Percentiles rank a stretch among this genome's conserved stretches.
phyloP scores from a whole-genome alignment of 1,139 yeast genomes.

The Eremothecium coryli region DNA sequence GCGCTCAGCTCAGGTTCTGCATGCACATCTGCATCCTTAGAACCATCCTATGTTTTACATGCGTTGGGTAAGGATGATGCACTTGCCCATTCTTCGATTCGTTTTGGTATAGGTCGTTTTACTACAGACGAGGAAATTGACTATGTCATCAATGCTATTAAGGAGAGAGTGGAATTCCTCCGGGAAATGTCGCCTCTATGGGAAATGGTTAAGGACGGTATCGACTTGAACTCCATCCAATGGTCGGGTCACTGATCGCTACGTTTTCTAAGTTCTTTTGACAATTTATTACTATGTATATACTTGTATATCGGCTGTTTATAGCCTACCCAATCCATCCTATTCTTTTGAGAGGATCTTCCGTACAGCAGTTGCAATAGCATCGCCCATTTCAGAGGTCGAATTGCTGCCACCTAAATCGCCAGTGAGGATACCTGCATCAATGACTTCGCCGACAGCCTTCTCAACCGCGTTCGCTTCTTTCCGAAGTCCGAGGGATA shows the following conservation, averaged over 20 bases:
- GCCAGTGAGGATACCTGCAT: slow-evolving; percentile 78
- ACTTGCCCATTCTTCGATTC: slow-evolving; percentile 90
- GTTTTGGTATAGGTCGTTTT: slow-evolving; percentile 96
- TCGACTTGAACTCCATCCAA: slow-evolving; percentile 84
- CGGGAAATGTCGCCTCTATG: slow-evolving; percentile 92
- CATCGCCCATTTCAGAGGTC: slow-evolving; percentile 89
- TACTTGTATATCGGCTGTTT: background rate
- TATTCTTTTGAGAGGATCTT: slow-evolving; percentile 21
- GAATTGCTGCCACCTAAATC: slow-evolving; percentile 76
- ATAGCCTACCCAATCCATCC: background rate
- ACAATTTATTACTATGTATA: background rate
- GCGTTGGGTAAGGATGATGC: slow-evolving; percentile 98
- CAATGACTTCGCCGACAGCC: slow-evolving; percentile 79
- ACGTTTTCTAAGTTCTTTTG: background rate
- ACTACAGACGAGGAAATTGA: slow-evolving; percentile 95
- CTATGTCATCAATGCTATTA: slow-evolving; percentile 80
- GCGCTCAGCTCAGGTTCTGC: slow-evolving; percentile 98
- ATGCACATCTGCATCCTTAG: slow-evolving; percentile 96
- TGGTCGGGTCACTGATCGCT: slow-evolving; percentile 81
- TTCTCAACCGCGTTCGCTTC: slow-evolving; percentile 86
- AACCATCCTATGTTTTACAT: slow-evolving; percentile 92
- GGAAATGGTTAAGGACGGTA: slow-evolving; percentile 99
- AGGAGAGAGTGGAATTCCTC: slow-evolving; percentile 80
- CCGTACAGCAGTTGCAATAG: slow-evolving; percentile 65
- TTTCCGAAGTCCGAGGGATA: slow-evolving; percentile 68